Evolutionary conservation across 169 alveolate species (phyloP).

Genomic region (Babesia ovata): DNA sequence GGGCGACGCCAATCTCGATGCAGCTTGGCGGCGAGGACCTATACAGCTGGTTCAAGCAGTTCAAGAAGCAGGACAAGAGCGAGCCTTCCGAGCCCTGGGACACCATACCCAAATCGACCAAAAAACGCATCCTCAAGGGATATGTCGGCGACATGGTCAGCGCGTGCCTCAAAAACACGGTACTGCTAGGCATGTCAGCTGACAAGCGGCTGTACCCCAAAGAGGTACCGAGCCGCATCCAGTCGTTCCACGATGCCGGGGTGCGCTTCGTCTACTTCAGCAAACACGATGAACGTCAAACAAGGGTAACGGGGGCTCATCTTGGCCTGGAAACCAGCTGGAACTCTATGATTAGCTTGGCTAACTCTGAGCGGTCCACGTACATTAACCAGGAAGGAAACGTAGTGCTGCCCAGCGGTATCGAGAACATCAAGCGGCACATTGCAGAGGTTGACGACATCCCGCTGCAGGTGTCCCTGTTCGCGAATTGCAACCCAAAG

Average conservation of each 20-base stretch:
- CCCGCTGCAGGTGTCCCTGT: constrained; percentile 63
- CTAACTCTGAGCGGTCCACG: constrained; percentile 50
- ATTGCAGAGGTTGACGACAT: constrained; percentile 68
- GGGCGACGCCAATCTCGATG: constrained; percentile 11
- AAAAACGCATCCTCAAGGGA: constrained; percentile 44
- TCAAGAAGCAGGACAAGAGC: constrained; percentile 27
- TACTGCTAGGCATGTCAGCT: constrained; percentile 59
- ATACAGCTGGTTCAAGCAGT: constrained; percentile 30
- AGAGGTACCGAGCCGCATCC: constrained; percentile 61
- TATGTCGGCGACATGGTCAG: constrained; percentile 63
- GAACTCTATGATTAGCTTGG: constrained; percentile 79
- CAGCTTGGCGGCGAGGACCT: constrained; percentile 31
- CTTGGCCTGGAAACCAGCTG: constrained; percentile 82
- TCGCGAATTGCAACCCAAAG: constrained; percentile 34
- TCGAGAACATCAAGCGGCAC: constrained; percentile 65
- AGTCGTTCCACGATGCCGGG: constrained; percentile 75
- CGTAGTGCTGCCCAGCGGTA: constrained; percentile 68
- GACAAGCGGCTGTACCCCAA: constrained; percentile 51
- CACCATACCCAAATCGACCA: neutral
- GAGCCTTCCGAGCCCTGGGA: constrained; percentile 20
- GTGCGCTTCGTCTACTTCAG: constrained; percentile 79
- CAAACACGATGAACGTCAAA: constrained; percentile 69
- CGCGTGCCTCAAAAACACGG: constrained; percentile 49
- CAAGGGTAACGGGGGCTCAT: constrained; percentile 72
- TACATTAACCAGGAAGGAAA: constrained; percentile 67